Evolutionary conservation across 208 protist genomes (phyloP).

Genomic region (Trypanosoma scelopori): DNA sequence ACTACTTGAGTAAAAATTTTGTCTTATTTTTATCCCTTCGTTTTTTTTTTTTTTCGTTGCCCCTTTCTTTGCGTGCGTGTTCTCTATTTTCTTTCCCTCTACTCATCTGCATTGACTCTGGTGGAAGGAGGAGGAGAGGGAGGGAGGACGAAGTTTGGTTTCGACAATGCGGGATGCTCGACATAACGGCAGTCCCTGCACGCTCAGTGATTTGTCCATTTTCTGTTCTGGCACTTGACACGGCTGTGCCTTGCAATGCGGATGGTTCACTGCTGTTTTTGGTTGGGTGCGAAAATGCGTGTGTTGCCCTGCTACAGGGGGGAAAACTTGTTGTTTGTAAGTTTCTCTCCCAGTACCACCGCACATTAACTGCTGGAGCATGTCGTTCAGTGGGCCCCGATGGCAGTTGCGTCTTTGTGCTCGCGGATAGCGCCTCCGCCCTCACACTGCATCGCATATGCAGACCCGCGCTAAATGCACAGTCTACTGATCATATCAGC

Average conservation of each 20-base stretch:
- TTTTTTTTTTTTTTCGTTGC: no score
- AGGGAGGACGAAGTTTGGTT: not conserved
- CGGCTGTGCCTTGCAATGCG: not conserved
- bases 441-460: conserved; percentile 22
- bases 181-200: conserved; percentile 25
- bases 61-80: no score
- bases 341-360: conserved; percentile 30
- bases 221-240: conserved; percentile 10
- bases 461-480: not conserved
- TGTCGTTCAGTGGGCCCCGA: not conserved
- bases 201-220: conserved; percentile 20
- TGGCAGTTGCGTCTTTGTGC: conserved; percentile 3
- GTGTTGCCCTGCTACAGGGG: not conserved
- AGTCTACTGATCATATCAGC: not conserved
- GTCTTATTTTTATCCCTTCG: conserved; percentile 9
- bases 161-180: conserved; percentile 27
- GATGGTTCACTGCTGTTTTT: conserved; percentile 7
- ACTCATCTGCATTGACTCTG: conserved; percentile 1
- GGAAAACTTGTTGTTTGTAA: not conserved
- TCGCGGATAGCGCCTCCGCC: conserved; percentile 13
- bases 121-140: not conserved
- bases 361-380: conserved; percentile 20
- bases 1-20: conserved; percentile 13
- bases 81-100: conserved; percentile 1
- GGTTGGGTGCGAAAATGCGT: conserved; percentile 25